Conservation (phyloP, 2,329 filamentous ascomycete genomes). For the Lojkania enalia region DNA sequence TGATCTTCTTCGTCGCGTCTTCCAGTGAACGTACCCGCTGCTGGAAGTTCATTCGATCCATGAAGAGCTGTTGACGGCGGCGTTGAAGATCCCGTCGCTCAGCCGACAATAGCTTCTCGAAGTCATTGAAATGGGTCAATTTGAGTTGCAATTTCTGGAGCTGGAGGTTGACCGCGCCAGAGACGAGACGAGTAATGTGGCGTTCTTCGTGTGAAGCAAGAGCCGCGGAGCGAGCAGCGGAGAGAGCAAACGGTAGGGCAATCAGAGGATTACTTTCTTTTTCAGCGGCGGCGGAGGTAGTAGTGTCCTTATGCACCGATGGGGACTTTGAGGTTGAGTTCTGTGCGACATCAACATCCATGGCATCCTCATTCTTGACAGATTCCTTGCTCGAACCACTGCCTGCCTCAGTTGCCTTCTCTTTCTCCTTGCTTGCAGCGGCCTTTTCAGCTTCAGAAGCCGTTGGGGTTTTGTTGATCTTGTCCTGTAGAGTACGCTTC, state of each 20-base stretch:
- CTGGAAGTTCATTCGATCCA: constrained; percentile 89
- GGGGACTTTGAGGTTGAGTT: constrained; percentile 50
- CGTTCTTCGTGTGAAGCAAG: constrained; percentile 95
- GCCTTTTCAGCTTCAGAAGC: constrained; percentile 49
- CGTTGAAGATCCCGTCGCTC: constrained; percentile 92
- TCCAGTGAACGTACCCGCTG: constrained; percentile 83
- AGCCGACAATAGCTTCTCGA: constrained; percentile 88
- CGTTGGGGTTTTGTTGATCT: constrained; percentile 66
- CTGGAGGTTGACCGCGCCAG: constrained; percentile 89
- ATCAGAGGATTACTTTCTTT: constrained; percentile 54
- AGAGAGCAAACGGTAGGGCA: constrained; percentile 80
- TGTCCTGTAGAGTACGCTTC: constrained; percentile 75
- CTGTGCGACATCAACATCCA: constrained; percentile 60
- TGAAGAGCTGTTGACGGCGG: constrained; percentile 87
- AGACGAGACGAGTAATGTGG: constrained; percentile 92
- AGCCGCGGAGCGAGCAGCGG: constrained; percentile 82
- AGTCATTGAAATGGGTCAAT: constrained; percentile 92
- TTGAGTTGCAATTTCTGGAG: constrained; percentile 95
- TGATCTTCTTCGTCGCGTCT: constrained; percentile 64
- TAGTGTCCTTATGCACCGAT: constrained; percentile 3
- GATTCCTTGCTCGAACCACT: constrained; percentile 52
- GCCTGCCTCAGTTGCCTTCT: constrained; percentile 47
- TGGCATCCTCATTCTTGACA: constrained; percentile 60
- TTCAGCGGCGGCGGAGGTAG: background rate
- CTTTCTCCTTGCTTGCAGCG: constrained; percentile 58